These are phyloP conservation scores for Rhizoclosmatium hyalinum DNA, from an alignment of 371 early-diverging fungal genomes.

Conservation along the genomic window DNA sequence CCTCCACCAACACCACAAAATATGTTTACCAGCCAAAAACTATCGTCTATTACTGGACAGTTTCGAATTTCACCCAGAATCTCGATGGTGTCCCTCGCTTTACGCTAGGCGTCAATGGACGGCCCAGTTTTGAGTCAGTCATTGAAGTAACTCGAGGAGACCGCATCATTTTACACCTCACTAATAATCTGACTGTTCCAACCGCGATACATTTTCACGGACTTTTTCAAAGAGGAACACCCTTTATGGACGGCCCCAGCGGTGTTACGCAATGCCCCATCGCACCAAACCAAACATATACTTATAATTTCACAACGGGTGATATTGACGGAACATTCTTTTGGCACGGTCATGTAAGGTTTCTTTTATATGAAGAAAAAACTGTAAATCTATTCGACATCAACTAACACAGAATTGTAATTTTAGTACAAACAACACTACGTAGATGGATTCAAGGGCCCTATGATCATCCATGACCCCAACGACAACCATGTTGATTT, in stretches of 20 bases:
- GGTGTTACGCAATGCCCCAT: slow-evolving; percentile 48
- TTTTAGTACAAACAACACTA: slow-evolving; percentile 74
- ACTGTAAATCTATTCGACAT: too few species aligned
- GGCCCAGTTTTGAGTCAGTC: slow-evolving; percentile 9
- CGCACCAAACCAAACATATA: slow-evolving; percentile 52
- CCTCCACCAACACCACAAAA: too few species aligned
- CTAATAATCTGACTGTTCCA: slow-evolving; percentile 61
- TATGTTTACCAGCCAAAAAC: background rate
- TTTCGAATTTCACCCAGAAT: slow-evolving; percentile 12
- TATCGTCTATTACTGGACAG: slow-evolving; percentile 31
- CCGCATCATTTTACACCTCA: slow-evolving; percentile 32
- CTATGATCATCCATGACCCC: slow-evolving; percentile 73
- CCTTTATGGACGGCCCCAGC: slow-evolving; percentile 69
- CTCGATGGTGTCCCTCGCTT: slow-evolving; percentile 35
- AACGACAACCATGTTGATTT: slow-evolving; percentile 65
- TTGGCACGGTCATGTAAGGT: too few species aligned
- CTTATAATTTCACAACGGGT: slow-evolving; percentile 67
- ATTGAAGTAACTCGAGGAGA: slow-evolving; percentile 30
- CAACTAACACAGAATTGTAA: too few species aligned
- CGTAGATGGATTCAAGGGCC: slow-evolving; percentile 79
- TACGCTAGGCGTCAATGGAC: slow-evolving; percentile 31
- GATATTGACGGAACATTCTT: slow-evolving; percentile 57
- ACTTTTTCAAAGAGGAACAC: slow-evolving; percentile 59
- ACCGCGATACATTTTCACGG: slow-evolving; percentile 80
- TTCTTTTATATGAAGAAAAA: too few species aligned